phyloP scores from a whole-genome alignment of 257 asterid species.

The Ophiorrhiza pumila region DNA sequence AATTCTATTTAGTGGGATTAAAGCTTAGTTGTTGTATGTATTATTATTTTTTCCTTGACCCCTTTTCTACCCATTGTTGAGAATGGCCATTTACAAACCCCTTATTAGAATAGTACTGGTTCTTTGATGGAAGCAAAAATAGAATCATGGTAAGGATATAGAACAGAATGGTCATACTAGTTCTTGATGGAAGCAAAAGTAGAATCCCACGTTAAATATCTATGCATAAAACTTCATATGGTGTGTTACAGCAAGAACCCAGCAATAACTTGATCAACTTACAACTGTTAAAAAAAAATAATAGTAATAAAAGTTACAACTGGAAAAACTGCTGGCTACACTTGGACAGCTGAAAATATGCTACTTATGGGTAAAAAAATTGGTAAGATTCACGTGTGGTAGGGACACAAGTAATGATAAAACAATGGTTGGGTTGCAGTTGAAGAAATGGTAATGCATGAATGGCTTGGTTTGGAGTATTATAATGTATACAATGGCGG shows the following conservation, averaged over 20 bases:
- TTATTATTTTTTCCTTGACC: no score
- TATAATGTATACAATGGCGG: no score
- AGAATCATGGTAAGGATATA: no score
- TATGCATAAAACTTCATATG: neutral
- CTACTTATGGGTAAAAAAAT: neutral
- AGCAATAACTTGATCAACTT: neutral
- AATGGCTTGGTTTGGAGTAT: slow-evolving; percentile 3
- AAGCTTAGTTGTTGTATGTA: no score
- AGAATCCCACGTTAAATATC: neutral
- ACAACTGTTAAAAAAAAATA: neutral
- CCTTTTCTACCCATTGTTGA: no score
- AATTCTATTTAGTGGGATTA: no score
- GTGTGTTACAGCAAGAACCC: neutral
- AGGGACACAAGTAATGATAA: slow-evolving; percentile 1
- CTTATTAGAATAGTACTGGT: no score
- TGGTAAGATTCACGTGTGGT: slow-evolving; percentile 11
- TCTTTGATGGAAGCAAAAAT: no score
- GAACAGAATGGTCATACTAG: no score
- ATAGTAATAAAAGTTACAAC: no score
- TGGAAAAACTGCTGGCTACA: no score
- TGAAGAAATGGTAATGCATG: slow-evolving; percentile 15
- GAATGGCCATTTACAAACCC: no score
- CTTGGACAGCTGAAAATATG: neutral
- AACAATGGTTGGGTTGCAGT: slow-evolving; percentile 15
- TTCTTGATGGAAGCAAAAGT: neutral